Conservation (phyloP, 305 asterid genomes). For the Solanum aculeatissimum region DNA sequence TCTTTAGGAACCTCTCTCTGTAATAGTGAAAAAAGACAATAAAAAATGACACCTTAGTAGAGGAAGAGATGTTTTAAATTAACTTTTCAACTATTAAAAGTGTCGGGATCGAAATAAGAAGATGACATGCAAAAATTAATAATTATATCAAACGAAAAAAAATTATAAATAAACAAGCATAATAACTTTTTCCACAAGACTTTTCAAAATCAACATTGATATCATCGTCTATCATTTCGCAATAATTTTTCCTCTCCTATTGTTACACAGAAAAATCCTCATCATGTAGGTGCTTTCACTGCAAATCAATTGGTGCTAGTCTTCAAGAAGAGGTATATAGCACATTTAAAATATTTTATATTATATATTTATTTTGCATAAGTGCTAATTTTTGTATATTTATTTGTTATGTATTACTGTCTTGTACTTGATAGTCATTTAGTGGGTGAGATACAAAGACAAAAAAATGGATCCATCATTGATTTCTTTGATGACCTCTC, state of each 20-base stretch:
- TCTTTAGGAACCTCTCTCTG: no score
- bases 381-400: background rate
- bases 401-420: background rate
- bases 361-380: background rate
- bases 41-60: no score
- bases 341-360: background rate
- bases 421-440: background rate
- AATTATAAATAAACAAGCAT: background rate
- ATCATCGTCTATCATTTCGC: background rate
- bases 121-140: background rate
- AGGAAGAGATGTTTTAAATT: no score
- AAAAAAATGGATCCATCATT: background rate
- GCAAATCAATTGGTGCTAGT: background rate
- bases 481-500: no score
- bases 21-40: no score
- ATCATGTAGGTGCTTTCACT: background rate
- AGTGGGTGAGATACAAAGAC: background rate
- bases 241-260: no score
- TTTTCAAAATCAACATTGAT: background rate
- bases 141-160: background rate
- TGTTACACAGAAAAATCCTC: background rate
- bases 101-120: background rate
- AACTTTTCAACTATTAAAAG: no score
- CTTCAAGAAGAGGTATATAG: background rate
- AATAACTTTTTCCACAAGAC: background rate